Percentiles rank a stretch among this genome's conserved stretches.
These are phyloP conservation scores for Camelina sativa DNA, from an alignment of 345 rosid genomes.

Conservation along the genomic window DNA sequence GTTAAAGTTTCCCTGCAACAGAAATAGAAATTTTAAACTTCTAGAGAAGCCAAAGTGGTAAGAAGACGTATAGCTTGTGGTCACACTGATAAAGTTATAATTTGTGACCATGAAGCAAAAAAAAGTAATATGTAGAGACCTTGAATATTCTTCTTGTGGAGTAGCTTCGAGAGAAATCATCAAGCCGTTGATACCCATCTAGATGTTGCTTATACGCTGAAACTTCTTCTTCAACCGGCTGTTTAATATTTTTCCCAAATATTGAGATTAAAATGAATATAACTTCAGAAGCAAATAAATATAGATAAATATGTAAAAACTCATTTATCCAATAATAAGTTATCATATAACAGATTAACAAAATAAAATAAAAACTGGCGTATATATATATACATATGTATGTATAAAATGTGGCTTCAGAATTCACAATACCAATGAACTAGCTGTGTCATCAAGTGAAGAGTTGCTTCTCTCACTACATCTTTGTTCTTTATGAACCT, in stretches of 20 bases:
- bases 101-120: conserved; percentile 3
- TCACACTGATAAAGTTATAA: background rate
- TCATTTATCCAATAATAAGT: background rate
- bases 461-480: conserved; percentile 47
- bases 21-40: background rate
- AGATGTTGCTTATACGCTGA: conserved; percentile 16
- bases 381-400: background rate
- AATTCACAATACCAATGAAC: conserved; percentile 50
- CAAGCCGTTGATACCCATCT: conserved; percentile 17
- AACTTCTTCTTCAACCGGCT: conserved; percentile 29
- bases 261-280: conserved; percentile 5
- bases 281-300: background rate
- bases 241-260: background rate
- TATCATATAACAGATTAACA: background rate
- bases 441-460: conserved; percentile 78
- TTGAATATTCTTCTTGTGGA: conserved; percentile 30
- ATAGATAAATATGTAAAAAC: background rate
- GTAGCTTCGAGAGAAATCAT: conserved; percentile 31
- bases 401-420: background rate
- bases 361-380: background rate
- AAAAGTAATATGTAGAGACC: background rate
- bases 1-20: conserved; percentile 30
- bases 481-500: conserved; percentile 46
- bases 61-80: background rate
- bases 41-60: background rate